phyloP scores from a whole-genome alignment of 2,329 filamentous ascomycete genomes.

The Alternaria novae-zelandiae region DNA sequence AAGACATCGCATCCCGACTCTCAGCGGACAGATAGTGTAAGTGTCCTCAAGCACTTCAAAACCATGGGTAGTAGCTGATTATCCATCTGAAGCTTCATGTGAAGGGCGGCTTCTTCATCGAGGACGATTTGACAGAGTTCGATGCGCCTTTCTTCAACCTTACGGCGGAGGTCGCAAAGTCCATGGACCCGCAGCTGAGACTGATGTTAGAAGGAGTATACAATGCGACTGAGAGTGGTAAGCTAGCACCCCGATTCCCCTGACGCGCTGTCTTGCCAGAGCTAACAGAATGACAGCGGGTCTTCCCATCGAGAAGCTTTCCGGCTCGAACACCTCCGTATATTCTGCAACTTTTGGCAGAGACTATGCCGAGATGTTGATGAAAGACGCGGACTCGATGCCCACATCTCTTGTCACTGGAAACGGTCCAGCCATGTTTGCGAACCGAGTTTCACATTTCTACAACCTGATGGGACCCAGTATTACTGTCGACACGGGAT shows the following conservation, averaged over 20 bases:
- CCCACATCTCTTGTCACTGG: neutral
- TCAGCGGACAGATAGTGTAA: neutral
- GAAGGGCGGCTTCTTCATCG: neutral
- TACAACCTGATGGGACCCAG: conserved; percentile 1
- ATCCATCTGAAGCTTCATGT: neutral
- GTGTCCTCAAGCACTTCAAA: neutral
- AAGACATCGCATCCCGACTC: neutral
- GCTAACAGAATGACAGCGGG: neutral
- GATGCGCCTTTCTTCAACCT: conserved; percentile 1
- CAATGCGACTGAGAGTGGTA: neutral
- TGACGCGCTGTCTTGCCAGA: neutral
- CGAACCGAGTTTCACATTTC: conserved; percentile 1
- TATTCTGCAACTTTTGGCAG: neutral
- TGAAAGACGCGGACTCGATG: neutral
- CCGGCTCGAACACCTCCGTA: neutral
- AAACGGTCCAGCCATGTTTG: conserved; percentile 1
- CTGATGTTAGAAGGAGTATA: neutral
- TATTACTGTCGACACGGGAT: neutral
- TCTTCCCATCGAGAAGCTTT: conserved; percentile 3
- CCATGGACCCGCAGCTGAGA: conserved; percentile 1
- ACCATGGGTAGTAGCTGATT: neutral
- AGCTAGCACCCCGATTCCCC: neutral
- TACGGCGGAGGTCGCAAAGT: neutral
- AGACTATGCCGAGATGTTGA: neutral
- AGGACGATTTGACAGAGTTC: neutral